These are phyloP conservation scores for Apiotrichum sp. DNA, from an alignment of 1,284 basidiomycete species.

Conservation along the genomic window DNA sequence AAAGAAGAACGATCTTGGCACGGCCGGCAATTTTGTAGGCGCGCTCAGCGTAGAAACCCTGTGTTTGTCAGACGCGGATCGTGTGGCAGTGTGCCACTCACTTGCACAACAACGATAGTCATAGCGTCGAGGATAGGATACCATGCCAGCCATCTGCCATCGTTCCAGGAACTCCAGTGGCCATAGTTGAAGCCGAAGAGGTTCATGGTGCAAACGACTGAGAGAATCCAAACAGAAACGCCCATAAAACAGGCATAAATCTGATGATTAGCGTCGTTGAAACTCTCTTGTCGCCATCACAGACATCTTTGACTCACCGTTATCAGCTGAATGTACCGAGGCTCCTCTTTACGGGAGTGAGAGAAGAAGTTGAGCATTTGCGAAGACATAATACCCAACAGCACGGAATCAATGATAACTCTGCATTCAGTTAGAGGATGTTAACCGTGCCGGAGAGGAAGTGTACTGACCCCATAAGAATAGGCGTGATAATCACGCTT, in stretches of 20 bases:
- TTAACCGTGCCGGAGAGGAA: too few relatives aligned
- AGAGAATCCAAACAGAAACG: neutral
- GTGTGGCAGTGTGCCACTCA: neutral
- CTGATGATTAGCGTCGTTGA: neutral
- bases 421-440: neutral
- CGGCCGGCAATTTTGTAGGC: slow-evolving; percentile 14
- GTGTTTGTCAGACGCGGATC: neutral
- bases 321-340: neutral
- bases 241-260: slow-evolving; percentile 1
- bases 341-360: slow-evolving; percentile 9
- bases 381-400: slow-evolving; percentile 9
- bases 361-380: slow-evolving; percentile 10
- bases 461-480: slow-evolving; percentile 12
- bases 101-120: slow-evolving; percentile 8
- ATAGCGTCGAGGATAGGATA: slow-evolving; percentile 11
- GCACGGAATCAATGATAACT: slow-evolving; percentile 10
- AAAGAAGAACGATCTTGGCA: slow-evolving; percentile 1
- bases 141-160: slow-evolving; percentile 13
- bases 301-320: slow-evolving; percentile 7
- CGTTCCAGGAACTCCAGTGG: slow-evolving; percentile 1
- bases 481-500: slow-evolving; percentile 8
- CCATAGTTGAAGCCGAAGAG: slow-evolving; percentile 16
- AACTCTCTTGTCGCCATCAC: too few relatives aligned
- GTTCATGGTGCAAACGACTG: slow-evolving; percentile 7
- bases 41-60: slow-evolving; percentile 19